Evolutionary conservation across 108 stramenopile genomes (phyloP).

Genomic region (Cyclotella choctawhatcheeana): DNA sequence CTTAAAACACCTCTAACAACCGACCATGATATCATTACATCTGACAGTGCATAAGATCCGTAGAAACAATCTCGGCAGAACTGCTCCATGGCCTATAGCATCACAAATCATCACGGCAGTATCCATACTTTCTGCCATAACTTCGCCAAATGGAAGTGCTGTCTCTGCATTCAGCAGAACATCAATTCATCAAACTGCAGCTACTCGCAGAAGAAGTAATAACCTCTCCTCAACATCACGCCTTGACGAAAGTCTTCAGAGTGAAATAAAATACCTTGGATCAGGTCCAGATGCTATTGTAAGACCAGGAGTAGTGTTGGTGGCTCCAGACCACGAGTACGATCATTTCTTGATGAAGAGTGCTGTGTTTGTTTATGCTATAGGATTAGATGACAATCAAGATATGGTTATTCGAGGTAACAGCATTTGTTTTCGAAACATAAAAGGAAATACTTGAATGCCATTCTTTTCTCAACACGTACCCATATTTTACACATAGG

Average conservation of each 20-base stretch:
- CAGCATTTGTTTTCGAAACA: not conserved
- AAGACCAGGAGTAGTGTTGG: slow-evolving; percentile 69
- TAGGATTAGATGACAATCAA: slow-evolving; percentile 71
- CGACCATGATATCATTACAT: too few species aligned
- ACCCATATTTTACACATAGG: too few species aligned
- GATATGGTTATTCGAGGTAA: slow-evolving; percentile 71
- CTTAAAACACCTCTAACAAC: too few species aligned
- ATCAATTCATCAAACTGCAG: not conserved
- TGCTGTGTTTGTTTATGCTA: slow-evolving; percentile 80
- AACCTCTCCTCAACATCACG: not conserved
- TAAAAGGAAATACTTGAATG: not conserved
- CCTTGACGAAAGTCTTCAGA: not conserved
- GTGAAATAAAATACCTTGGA: slow-evolving; percentile 59
- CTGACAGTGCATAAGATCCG: too few species aligned
- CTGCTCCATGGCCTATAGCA: too few species aligned
- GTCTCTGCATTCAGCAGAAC: not conserved
- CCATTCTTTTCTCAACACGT: not conserved
- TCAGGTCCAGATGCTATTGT: slow-evolving; percentile 75
- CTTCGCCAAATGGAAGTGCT: not conserved
- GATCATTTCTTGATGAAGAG: slow-evolving; percentile 78
- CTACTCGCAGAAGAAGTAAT: too few species aligned
- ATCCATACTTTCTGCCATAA: not conserved
- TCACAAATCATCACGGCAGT: not conserved
- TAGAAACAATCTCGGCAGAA: too few species aligned
- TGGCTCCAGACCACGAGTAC: slow-evolving; percentile 78